Evolutionary conservation across 306 rosid species (phyloP).

Genomic region (Ammopiptanthus mongolicus): DNA sequence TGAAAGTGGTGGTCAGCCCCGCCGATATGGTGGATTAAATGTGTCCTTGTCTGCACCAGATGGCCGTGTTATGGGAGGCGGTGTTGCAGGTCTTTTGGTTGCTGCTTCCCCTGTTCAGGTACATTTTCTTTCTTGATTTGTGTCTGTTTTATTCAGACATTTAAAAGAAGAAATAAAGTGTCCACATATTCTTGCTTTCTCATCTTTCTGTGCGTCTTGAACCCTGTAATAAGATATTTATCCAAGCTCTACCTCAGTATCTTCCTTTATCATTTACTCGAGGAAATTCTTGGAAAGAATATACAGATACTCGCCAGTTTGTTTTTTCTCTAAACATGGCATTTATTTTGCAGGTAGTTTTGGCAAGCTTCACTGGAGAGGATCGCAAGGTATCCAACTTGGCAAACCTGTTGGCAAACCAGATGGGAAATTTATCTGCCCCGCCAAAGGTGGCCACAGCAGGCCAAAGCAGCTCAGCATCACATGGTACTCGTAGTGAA

Average conservation of each 20-base stretch:
- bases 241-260: background rate
- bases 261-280: background rate
- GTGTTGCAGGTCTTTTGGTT: slow-evolving; percentile 56
- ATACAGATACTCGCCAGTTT: background rate
- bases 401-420: slow-evolving; percentile 23
- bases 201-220: background rate
- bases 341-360: slow-evolving; percentile 44
- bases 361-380: slow-evolving; percentile 49
- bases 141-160: background rate
- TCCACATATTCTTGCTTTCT: background rate
- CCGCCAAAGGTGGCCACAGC: slow-evolving; percentile 19
- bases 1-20: slow-evolving; percentile 40
- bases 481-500: slow-evolving; percentile 40
- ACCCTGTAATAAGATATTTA: background rate
- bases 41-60: slow-evolving; percentile 70
- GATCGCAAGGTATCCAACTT: slow-evolving; percentile 39
- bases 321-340: background rate
- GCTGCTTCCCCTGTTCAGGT: slow-evolving; percentile 91
- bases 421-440: slow-evolving; percentile 13
- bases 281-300: background rate
- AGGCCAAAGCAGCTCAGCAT: slow-evolving; percentile 50
- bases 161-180: background rate
- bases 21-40: slow-evolving; percentile 56
- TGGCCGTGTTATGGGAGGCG: slow-evolving; percentile 71
- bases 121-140: background rate